Base-by-base conservation (phyloP, 2,329 filamentous ascomycete genomes). In the Aspergillus sp. region DNA sequence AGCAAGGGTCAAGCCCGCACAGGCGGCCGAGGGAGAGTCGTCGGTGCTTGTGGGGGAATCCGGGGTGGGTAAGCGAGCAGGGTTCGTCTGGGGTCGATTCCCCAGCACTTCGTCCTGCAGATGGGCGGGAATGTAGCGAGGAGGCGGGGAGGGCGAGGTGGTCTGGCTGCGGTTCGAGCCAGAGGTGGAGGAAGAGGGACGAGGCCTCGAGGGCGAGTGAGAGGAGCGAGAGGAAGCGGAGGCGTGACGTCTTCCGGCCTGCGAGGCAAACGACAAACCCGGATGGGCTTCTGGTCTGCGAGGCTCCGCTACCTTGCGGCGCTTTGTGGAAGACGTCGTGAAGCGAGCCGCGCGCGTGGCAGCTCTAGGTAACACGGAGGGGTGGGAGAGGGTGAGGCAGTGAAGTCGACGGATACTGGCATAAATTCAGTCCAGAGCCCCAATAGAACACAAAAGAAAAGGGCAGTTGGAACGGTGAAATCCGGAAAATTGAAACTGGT, bases 41-140 rank as follows among this genome's bases (percentile, higher is more conserved):
- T 70, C 71, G 58, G 39, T 14, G 55, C 63, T 67, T 25, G 60
- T 61, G 49, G 64, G 47, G 54, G 62, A 64, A 52, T 72, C 69
- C 50, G 64, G 74, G 54, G 68, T 72, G 5, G 73, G 73, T 41
- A 68, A 74, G 52, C 71, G 71, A 59, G 73, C 75, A 60, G 68
- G 74, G 61, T 68, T 64, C 44, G 70, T 61, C 66, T 68, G 76
- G 41, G 64, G 66, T 60, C 62, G 61, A 46, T 67, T 62, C 57
- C 68, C 71, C 39, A 73, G 68, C 54, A 82, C 76, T 69, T 83
- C 81, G 70, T 79, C 77, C 68, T 83, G 81, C 56, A 85, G 73
- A 70, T 85, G 83, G 54, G 82, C 79, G 60, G 83, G 83, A 55
- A 85, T 76, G 69, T 80, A 83, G 58, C 80, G 77, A 44, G 77